Evolutionary conservation across 768 basidiomycete genomes (phyloP).

Genomic region (Hypholoma sublateritium): DNA sequence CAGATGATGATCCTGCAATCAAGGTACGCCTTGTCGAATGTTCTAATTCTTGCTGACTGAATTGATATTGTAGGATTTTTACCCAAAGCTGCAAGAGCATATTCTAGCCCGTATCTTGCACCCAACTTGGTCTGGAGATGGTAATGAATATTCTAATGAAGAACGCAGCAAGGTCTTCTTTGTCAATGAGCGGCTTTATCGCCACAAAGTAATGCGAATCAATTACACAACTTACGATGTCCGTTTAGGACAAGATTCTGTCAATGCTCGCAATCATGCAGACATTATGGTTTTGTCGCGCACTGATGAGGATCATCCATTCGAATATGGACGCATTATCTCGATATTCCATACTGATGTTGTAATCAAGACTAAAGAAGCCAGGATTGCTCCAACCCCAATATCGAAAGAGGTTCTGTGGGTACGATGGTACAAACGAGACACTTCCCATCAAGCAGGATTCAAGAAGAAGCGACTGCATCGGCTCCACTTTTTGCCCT

Average conservation of each 20-base stretch:
- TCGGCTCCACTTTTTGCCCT: constrained; percentile 5
- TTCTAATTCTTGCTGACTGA: background rate
- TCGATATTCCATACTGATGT: constrained; percentile 22
- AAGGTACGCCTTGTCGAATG: background rate
- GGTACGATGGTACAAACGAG: constrained; percentile 11
- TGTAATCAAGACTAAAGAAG: background rate
- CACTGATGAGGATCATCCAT: constrained; percentile 19
- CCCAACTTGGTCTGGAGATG: constrained; percentile 29
- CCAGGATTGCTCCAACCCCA: background rate
- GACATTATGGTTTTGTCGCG: constrained; percentile 1
- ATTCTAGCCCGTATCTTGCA: constrained; percentile 19
- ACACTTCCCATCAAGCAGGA: background rate
- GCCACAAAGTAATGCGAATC: constrained; percentile 30
- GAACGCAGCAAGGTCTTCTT: background rate
- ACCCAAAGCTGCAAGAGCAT: constrained; percentile 26
- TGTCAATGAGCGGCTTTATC: constrained; percentile 19
- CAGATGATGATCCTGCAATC: background rate
- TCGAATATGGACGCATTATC: constrained; percentile 21
- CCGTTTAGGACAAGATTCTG: too few species aligned
- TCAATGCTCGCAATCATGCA: too few species aligned
- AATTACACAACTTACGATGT: constrained; percentile 24
- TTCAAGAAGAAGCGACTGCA: constrained; percentile 4
- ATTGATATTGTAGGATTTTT: background rate
- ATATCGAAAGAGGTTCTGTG: background rate
- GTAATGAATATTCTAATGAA: constrained; percentile 12